Conservation (phyloP, 1,139 yeast species). For the Geotrichum histeridarum region DNA sequence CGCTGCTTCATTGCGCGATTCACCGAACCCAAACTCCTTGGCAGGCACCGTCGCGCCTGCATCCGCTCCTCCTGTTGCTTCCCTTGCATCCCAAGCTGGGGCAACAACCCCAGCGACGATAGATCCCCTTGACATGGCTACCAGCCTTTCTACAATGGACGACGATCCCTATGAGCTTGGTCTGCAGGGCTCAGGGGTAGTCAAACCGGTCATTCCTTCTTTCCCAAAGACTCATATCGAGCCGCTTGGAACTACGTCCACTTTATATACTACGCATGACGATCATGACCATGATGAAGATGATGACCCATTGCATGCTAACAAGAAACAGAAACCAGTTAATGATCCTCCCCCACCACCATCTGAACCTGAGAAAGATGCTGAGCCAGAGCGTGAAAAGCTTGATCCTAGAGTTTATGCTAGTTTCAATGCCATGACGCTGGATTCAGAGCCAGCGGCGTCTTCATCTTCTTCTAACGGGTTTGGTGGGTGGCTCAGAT, state of each 20-base stretch:
- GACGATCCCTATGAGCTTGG: background rate
- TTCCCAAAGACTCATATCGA: conserved; percentile 9
- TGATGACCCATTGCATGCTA: background rate
- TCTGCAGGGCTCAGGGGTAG: background rate
- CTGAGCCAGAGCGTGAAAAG: background rate
- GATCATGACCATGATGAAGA: conserved; percentile 1
- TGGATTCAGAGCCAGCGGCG: conserved; percentile 9
- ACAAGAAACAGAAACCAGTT: background rate
- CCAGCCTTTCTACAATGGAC: background rate
- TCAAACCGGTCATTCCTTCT: background rate
- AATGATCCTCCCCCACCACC: background rate
- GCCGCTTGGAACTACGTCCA: conserved; percentile 5
- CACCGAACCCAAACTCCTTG: background rate
- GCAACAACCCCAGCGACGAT: background rate
- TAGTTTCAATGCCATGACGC: conserved; percentile 15
- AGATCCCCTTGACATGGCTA: background rate
- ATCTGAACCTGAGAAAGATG: background rate
- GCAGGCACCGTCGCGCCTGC: background rate
- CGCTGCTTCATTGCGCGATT: background rate
- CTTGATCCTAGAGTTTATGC: conserved; percentile 18
- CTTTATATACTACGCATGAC: conserved; percentile 3
- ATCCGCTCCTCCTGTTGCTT: background rate
- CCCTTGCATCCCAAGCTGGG: background rate
- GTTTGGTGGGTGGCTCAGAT: background rate
- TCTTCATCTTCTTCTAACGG: conserved; percentile 5